phyloP scores from a whole-genome alignment of 2,329 filamentous ascomycete species.

The Botrytis byssoidea region DNA sequence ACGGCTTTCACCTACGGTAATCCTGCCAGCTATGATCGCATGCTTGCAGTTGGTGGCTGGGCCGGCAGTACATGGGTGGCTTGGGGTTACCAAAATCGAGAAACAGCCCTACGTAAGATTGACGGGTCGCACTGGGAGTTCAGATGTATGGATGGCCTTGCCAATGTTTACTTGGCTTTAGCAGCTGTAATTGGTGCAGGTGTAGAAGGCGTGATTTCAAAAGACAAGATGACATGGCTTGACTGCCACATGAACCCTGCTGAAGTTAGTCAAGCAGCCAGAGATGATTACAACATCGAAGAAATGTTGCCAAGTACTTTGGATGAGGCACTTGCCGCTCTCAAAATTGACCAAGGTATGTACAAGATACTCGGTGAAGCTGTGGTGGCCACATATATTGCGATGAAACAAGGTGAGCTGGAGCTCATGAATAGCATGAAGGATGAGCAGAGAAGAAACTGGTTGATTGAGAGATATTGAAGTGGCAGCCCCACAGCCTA shows the following conservation, averaged over 20 bases:
- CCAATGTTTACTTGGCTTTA: slow-evolving; percentile 13
- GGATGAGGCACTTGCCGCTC: slow-evolving; percentile 51
- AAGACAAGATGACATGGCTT: slow-evolving; percentile 46
- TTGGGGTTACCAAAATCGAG: slow-evolving; percentile 16
- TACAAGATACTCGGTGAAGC: slow-evolving; percentile 47
- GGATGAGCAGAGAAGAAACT: slow-evolving; percentile 49
- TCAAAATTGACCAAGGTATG: slow-evolving; percentile 51
- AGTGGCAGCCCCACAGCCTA: neutral
- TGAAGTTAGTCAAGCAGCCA: slow-evolving; percentile 47
- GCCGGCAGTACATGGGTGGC: slow-evolving; percentile 22
- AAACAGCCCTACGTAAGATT: slow-evolving; percentile 7
- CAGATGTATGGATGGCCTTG: slow-evolving; percentile 24
- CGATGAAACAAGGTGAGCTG: slow-evolving; percentile 59
- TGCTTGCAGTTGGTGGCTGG: neutral
- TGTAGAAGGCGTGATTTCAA: slow-evolving; percentile 28
- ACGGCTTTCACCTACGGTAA: slow-evolving; percentile 15
- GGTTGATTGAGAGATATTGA: slow-evolving; percentile 66
- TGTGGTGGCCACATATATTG: slow-evolving; percentile 56
- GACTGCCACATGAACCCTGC: slow-evolving; percentile 59
- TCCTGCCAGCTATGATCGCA: slow-evolving; percentile 6
- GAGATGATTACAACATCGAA: slow-evolving; percentile 52
- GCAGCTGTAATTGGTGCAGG: slow-evolving; percentile 17
- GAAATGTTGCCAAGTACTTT: slow-evolving; percentile 55
- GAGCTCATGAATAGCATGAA: slow-evolving; percentile 51
- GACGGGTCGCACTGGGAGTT: slow-evolving; percentile 20